phyloP scores from a whole-genome alignment of 1,284 basidiomycete genomes.

The Chondrostereum purpureum region DNA sequence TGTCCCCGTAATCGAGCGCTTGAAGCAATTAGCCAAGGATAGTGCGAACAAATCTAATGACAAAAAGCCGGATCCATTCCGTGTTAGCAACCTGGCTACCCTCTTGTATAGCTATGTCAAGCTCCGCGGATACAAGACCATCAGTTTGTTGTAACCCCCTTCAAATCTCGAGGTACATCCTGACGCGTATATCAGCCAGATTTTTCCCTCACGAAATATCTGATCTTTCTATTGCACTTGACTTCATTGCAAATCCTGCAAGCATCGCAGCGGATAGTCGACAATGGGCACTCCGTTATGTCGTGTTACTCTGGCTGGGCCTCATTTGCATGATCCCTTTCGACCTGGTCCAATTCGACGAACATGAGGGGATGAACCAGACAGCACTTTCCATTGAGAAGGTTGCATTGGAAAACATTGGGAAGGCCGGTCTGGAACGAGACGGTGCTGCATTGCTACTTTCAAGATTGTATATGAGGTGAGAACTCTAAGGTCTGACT shows the following conservation, averaged over 20 bases:
- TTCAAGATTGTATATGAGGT: conserved; percentile 76
- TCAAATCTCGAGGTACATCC: conserved; percentile 11
- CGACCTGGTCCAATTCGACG: conserved; percentile 80
- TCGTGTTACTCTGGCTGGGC: conserved; percentile 87
- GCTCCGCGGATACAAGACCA: conserved; percentile 87
- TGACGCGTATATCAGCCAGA: conserved; percentile 48
- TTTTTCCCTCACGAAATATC: conserved; percentile 88
- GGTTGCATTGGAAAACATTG: conserved; percentile 56
- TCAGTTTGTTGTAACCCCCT: conserved; percentile 72
- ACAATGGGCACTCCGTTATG: conserved; percentile 82
- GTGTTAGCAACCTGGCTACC: conserved; percentile 50
- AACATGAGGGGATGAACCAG: conserved; percentile 36
- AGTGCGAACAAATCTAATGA: conserved; percentile 29
- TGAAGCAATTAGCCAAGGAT: conserved; percentile 54
- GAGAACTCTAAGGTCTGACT: conserved; percentile 13
- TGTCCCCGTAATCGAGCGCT: conserved; percentile 63
- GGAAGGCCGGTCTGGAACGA: conserved; percentile 72
- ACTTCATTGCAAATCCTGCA: conserved; percentile 52
- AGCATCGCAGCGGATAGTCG: conserved; percentile 34
- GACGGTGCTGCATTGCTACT: conserved; percentile 73
- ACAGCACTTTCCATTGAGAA: conserved; percentile 52
- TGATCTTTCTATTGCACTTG: conserved; percentile 73
- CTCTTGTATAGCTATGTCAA: conserved; percentile 85
- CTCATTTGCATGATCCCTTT: conserved; percentile 95
- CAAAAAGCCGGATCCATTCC: conserved; percentile 27